Evolutionary conservation across 495 filamentous ascomycete species (phyloP).

Genomic region (Mytilinidion resinicola): DNA sequence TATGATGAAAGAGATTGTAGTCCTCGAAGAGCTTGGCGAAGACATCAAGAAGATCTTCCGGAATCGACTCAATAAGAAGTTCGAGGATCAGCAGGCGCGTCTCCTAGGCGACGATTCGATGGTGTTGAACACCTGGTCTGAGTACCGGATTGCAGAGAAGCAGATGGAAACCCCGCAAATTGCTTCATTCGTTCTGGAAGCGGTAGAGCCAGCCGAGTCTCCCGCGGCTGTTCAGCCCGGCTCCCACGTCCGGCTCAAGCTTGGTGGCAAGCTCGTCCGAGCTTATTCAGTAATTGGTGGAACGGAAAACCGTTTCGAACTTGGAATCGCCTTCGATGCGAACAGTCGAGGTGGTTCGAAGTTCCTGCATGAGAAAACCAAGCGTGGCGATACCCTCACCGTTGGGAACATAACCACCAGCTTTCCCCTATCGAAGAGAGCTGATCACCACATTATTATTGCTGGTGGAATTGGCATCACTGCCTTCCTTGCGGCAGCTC

Average conservation of each 20-base stretch:
- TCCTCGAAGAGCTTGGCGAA: conserved; percentile 43
- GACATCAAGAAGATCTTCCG: conserved; percentile 42
- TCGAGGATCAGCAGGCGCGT: conserved; percentile 29
- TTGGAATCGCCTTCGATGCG: conserved; percentile 20
- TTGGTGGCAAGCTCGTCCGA: conserved; percentile 23
- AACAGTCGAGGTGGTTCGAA: conserved; percentile 20
- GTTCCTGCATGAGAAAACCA: conserved; percentile 16
- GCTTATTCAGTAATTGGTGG: conserved; percentile 25
- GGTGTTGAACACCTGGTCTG: conserved; percentile 29
- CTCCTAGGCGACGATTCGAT: conserved; percentile 31
- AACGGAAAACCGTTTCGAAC: conserved; percentile 12
- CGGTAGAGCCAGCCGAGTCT: neutral
- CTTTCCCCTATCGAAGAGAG: conserved; percentile 19
- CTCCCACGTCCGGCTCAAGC: conserved; percentile 24
- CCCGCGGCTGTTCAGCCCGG: conserved; percentile 16
- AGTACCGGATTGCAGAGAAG: conserved; percentile 22
- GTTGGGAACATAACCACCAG: conserved; percentile 8
- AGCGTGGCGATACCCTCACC: conserved; percentile 13
- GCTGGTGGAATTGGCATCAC: conserved; percentile 28
- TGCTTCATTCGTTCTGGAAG: conserved; percentile 15
- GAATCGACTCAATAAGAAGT: conserved; percentile 35
- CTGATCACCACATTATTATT: conserved; percentile 25
- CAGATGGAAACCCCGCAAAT: conserved; percentile 15
- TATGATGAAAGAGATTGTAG: conserved; percentile 43
- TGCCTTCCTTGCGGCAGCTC: conserved; percentile 15